Base-by-base conservation (phyloP, 2,329 filamentous ascomycete species). In the Monilinia fructigena region DNA sequence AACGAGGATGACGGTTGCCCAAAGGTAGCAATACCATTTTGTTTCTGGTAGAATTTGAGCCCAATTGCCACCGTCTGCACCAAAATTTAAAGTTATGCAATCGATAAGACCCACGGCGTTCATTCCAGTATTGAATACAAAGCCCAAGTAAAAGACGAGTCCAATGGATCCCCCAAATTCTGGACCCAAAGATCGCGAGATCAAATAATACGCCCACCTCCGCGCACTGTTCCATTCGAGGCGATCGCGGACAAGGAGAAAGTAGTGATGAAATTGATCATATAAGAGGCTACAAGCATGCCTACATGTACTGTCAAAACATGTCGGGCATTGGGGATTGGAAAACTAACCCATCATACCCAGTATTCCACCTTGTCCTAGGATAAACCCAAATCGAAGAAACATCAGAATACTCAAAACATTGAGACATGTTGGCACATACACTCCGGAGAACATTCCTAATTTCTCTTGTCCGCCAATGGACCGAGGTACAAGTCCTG, bases 391-490 rank as follows among this genome's bases (percentile, higher is more conserved):
- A 76, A 96, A 96, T 28, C 92, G 86, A 73, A 96, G 82, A 79
- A 96, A 96, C 91, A 96, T 96, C 69, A 96, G 84, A 77, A 96
- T 96, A 73, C 91, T 94, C 71, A 96, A 80, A 53, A 96, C 92
- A 77, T 95, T 96, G 71, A 96, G 81, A 68, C 89, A 93, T n/a
- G 92, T 92, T 1, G 92, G 92, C 20, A 96, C 90, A 76, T 93
- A 96, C 58, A 96, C 90, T 10, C 90, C 90, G 4, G 88, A 91
- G 71, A 92, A 86, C 11, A 87, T 88, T 48, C 90, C 90, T 66
- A 96, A 82, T 79, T 95, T 95, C 72, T 83, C 79, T 20, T 76
- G 76, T 14, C 74, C 75, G 35, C 75, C 75, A 66, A 76, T 61
- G 76, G 77, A 68, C 76, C 80, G 59, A 77, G 68, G 80, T 74